Evolutionary conservation across 495 filamentous ascomycete species (phyloP).

Genomic region (Cairneyella variabilis): DNA sequence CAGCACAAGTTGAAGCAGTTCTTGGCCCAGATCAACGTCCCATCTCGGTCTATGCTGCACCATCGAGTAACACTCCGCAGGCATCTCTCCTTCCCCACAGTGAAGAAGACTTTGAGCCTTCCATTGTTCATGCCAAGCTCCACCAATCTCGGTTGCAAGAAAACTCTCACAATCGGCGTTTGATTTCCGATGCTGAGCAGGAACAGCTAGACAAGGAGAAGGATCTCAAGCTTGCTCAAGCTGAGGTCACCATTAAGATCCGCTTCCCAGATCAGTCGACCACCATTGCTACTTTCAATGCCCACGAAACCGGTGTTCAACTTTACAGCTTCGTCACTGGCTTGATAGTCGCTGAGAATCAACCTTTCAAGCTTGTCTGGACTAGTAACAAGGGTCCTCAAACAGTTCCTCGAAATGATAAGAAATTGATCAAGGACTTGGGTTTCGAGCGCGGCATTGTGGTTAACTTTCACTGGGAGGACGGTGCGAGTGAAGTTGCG

Average conservation of each 20-base stretch:
- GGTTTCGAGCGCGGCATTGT: slow-evolving; percentile 64
- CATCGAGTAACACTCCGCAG: slow-evolving; percentile 64
- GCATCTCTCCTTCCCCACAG: slow-evolving; percentile 63
- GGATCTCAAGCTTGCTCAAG: slow-evolving; percentile 55
- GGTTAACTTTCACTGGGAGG: slow-evolving; percentile 76
- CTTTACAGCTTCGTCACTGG: slow-evolving; percentile 64
- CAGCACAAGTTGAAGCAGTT: slow-evolving; percentile 5
- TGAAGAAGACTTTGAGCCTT: slow-evolving; percentile 76
- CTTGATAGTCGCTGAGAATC: slow-evolving; percentile 41
- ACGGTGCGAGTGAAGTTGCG: slow-evolving; percentile 42
- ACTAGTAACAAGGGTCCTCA: slow-evolving; percentile 17
- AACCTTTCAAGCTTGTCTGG: slow-evolving; percentile 47
- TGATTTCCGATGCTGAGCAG: slow-evolving; percentile 65
- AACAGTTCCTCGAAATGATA: slow-evolving; percentile 35
- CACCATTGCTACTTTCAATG: slow-evolving; percentile 59
- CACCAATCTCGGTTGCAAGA: slow-evolving; percentile 70
- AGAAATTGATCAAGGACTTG: slow-evolving; percentile 67
- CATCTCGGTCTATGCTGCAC: slow-evolving; percentile 72
- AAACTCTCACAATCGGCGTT: slow-evolving; percentile 60
- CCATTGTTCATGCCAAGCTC: slow-evolving; percentile 76
- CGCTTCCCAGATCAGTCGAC: slow-evolving; percentile 82
- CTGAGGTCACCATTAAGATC: slow-evolving; percentile 72
- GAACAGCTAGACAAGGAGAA: slow-evolving; percentile 54
- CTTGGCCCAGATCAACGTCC: slow-evolving; percentile 40
- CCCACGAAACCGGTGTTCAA: slow-evolving; percentile 55